Evolutionary conservation across 2,329 filamentous ascomycete species (phyloP), one percentile per base, ranked within the genome.

Genomic region (Ophiocordyceps camponoti-floridani): DNA sequence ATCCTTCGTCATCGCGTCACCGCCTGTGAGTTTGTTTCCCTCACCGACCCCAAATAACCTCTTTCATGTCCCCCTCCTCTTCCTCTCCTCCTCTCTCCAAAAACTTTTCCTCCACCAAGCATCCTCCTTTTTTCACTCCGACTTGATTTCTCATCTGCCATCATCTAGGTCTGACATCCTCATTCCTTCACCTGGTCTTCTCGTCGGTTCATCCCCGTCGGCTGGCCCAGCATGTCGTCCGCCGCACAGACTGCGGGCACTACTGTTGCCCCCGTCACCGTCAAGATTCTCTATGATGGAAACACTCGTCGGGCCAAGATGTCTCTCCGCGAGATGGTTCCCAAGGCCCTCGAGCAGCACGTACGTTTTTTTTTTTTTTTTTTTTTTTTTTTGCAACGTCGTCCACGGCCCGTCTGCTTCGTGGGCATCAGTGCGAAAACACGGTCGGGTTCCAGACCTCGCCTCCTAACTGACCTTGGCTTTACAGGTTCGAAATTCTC

Each of bases 251-350:
- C 47, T 48, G 42, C 52, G 27, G 49, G 49, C 40, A 53, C 54
- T 31, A 53, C 54, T 31, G 61, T 63, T 44, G 50, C 55, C 51
- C 50, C 56, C 49, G 83, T 96, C 63, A 86, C 82, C 52, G 69
- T 95, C 66, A 96, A 96, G 70, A 73, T 94, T 58, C 75, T 77
- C 56, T 77, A 82, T 57, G 77, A 87, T 57, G 84, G 84, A 47
- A 68, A 66, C 56, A 82, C 79, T 56, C 79, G 83, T 56, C 83
- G 87, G 54, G 84, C 93, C 68, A 95, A 94, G 73, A 73, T 96
- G 51, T 82, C 86, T 46, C 74, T 96, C 57, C 79, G 80, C 59
- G 89, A 96, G 53, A 79, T 96, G 46, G 77, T 77, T 50, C 77
- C 82, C 43, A 69, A 68, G 50, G 72, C 77, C 42, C 75, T 98